Base-by-base conservation (phyloP, 2,329 filamentous ascomycete genomes). In the Xylaria sp. region DNA sequence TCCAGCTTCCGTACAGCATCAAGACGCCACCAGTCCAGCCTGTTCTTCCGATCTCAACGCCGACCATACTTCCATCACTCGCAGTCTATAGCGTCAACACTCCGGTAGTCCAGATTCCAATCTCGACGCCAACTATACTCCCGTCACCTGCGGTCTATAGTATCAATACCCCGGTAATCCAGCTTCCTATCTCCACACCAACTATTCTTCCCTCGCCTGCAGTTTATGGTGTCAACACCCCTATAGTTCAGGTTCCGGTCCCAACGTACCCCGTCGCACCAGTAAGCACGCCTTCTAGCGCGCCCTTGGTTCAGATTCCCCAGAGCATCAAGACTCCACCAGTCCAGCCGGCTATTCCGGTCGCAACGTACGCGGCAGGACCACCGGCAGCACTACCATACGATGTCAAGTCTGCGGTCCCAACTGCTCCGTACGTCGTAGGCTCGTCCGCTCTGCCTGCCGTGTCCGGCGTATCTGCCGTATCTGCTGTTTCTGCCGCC, bases 1-100 rank as follows among this genome's bases (percentile, higher is more conserved):
- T 27, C 22, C 44, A 47, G 20, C 20, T 13, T 25, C 22, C 44
- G 11, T 42, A 42, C 15, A n/a, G 42, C 10, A 45, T 45, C 20
- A 45, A 45, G 22, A 55, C 53, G 11, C 53, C 53, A 20, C n/a
- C 53, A 20, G 53, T 55, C 3, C 53, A 55, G 7, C 49, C 49
- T 10, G 49, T 3, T 33, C 11, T 55, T 7, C 53, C 53, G 7
- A 17, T 20, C 17, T 4, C 25, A 3, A n/a, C 53, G 9, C 17
- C n/a, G 7, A 10, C n/a, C n/a, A n/a, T n/a, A n/a, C 17, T 22
- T 44, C 42, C 17, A 10, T 44, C 5, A n/a, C 39, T 22, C 7
- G 5, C 36, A 38, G 11, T 15, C 10, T 38, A 38, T 15, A 44
- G n/a, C n/a, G 17, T 44, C n/a, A 20, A 44, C 9, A 44, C 42